Conservation (phyloP, 345 rosid genomes). For the Fremontodendron californicum region DNA sequence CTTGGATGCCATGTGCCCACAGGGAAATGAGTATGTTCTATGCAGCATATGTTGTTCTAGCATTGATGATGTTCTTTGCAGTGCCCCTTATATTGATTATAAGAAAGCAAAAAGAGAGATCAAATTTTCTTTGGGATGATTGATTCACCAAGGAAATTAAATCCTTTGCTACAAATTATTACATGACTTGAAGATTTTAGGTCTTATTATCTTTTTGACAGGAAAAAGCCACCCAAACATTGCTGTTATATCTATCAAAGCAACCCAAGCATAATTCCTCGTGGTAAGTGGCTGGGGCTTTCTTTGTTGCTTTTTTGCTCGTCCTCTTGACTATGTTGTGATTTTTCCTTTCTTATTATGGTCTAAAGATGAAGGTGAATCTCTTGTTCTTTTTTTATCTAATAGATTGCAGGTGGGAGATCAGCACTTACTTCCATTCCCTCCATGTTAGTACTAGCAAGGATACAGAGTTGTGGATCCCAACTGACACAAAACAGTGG, state of each 20-base stretch:
- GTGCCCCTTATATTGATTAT: neutral
- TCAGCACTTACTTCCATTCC: slow-evolving; percentile 54
- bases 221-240: neutral
- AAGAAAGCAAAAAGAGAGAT: neutral
- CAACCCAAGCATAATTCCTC: slow-evolving; percentile 38
- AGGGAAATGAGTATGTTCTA: neutral
- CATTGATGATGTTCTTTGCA: neutral
- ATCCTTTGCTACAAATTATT: neutral
- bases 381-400: neutral
- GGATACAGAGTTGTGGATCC: slow-evolving; percentile 64
- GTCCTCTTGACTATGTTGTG: neutral
- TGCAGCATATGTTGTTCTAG: neutral
- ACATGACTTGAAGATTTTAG: neutral
- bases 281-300: slow-evolving; percentile 31
- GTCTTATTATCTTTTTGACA: neutral
- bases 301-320: neutral
- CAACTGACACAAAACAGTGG: slow-evolving; percentile 65
- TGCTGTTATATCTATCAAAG: neutral
- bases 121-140: neutral
- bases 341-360: neutral
- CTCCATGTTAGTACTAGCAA: slow-evolving; percentile 42
- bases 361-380: neutral
- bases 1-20: neutral
- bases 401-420: slow-evolving; percentile 84
- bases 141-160: neutral